These are phyloP conservation scores for Hysterangium stoloniferum DNA, from an alignment of 768 basidiomycete species.

Conservation along the genomic window DNA sequence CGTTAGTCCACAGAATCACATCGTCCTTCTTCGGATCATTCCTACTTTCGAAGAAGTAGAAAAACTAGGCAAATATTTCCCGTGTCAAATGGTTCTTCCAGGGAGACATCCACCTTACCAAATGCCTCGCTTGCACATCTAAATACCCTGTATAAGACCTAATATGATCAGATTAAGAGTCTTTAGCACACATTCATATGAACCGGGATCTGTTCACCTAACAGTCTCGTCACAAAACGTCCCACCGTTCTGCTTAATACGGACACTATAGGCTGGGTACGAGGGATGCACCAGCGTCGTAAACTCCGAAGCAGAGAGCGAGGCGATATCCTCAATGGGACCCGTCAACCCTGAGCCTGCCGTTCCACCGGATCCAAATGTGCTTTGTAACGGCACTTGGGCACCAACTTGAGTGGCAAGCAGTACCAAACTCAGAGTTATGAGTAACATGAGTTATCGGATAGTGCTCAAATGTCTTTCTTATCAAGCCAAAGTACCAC, in stretches of 20 bases:
- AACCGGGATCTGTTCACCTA: neutral
- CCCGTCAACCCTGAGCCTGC: neutral
- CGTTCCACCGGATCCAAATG: too few relatives aligned
- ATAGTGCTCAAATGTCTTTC: too few relatives aligned
- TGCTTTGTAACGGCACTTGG: too few relatives aligned
- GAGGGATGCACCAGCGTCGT: slow-evolving; percentile 4
- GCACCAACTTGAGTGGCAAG: too few relatives aligned
- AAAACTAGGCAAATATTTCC: slow-evolving; percentile 12
- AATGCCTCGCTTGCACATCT: slow-evolving; percentile 18
- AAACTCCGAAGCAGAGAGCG: slow-evolving; percentile 9
- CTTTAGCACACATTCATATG: neutral
- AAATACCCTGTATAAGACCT: slow-evolving; percentile 33
- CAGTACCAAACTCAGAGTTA: too few relatives aligned
- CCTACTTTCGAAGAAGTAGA: slow-evolving; percentile 23
- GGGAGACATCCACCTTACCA: neutral
- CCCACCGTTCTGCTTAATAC: neutral
- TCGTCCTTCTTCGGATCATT: slow-evolving; percentile 21
- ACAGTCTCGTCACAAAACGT: slow-evolving; percentile 8
- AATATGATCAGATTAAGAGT: neutral
- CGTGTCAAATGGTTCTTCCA: neutral
- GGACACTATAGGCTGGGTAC: neutral
- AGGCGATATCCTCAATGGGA: neutral
- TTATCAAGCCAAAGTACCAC: too few relatives aligned
- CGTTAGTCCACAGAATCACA: slow-evolving; percentile 24
- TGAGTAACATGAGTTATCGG: too few relatives aligned